Conservation (phyloP, 148 eudicot species). For the Bassia scoparia region DNA sequence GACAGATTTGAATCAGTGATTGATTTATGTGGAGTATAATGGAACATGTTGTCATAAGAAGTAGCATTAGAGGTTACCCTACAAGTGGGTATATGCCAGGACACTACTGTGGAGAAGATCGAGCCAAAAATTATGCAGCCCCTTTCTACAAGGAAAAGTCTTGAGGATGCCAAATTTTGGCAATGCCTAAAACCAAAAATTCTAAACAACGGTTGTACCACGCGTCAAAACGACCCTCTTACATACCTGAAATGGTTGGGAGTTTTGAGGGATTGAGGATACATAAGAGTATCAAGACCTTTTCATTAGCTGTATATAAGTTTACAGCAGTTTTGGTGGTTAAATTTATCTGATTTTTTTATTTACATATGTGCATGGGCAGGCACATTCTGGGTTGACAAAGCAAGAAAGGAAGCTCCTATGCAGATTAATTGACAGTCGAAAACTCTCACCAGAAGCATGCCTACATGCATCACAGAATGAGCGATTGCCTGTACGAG, state of each 20-base stretch:
- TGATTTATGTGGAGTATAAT: slow-evolving; percentile 12
- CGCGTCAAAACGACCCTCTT: too few species aligned
- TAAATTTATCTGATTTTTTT: neutral
- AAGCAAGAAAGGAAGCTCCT: slow-evolving; percentile 68
- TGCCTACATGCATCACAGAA: slow-evolving; percentile 73
- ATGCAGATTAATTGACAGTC: slow-evolving; percentile 54
- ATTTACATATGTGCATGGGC: neutral
- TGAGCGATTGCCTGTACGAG: slow-evolving; percentile 71
- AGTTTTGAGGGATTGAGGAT: too few species aligned
- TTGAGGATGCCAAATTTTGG: slow-evolving; percentile 5
- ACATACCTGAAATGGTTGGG: too few species aligned
- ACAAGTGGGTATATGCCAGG: slow-evolving; percentile 22
- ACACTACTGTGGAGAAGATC: slow-evolving; percentile 9
- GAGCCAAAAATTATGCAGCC: slow-evolving; percentile 3
- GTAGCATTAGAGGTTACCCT: slow-evolving; percentile 8
- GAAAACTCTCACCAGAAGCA: slow-evolving; percentile 80
- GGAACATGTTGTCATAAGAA: slow-evolving; percentile 11
- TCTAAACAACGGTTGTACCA: too few species aligned
- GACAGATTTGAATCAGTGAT: slow-evolving; percentile 6
- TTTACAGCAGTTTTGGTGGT: neutral
- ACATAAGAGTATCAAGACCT: neutral
- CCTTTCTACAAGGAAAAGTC: slow-evolving; percentile 14
- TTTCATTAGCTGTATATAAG: too few species aligned
- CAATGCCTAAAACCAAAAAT: neutral
- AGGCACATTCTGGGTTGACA: slow-evolving; percentile 68